phyloP scores from a whole-genome alignment of 1,284 basidiomycete genomes.

The Marasmius oreades region DNA sequence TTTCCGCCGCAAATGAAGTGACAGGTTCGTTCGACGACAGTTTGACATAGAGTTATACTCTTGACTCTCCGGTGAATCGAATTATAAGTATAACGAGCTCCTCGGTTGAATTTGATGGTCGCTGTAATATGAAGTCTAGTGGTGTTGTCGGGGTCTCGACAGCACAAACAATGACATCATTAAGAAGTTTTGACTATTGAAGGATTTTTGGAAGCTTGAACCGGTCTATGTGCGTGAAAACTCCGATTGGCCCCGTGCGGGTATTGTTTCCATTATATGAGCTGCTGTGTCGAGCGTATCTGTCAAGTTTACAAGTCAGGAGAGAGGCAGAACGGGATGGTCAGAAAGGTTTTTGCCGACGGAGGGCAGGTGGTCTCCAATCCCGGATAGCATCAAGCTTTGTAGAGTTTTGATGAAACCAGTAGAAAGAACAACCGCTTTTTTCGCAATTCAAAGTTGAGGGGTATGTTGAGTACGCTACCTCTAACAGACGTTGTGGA shows the following conservation, averaged over 20 bases:
- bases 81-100: no score
- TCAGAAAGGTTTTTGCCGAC: slow-evolving; percentile 34
- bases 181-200: slow-evolving; percentile 12
- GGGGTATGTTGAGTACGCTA: not conserved
- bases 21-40: no score
- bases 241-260: slow-evolving; percentile 20
- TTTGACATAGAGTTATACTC: no score
- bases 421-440: slow-evolving; percentile 25
- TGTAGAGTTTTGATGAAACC: slow-evolving; percentile 19
- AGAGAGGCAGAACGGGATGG: slow-evolving; percentile 24
- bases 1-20: no score
- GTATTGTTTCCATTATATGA: slow-evolving; percentile 19
- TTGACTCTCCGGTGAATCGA: no score
- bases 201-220: slow-evolving; percentile 19
- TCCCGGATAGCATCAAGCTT: slow-evolving; percentile 23
- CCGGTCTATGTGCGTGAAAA: slow-evolving; percentile 20
- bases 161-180: no score
- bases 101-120: no score
- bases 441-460: slow-evolving; percentile 9
- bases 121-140: no score
- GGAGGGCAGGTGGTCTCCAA: slow-evolving; percentile 24
- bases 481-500: not conserved
- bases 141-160: no score
- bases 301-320: slow-evolving; percentile 19
- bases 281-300: slow-evolving; percentile 19